phyloP scores from a whole-genome alignment of 2,329 filamentous ascomycete species.

The Penicillium sp. region DNA sequence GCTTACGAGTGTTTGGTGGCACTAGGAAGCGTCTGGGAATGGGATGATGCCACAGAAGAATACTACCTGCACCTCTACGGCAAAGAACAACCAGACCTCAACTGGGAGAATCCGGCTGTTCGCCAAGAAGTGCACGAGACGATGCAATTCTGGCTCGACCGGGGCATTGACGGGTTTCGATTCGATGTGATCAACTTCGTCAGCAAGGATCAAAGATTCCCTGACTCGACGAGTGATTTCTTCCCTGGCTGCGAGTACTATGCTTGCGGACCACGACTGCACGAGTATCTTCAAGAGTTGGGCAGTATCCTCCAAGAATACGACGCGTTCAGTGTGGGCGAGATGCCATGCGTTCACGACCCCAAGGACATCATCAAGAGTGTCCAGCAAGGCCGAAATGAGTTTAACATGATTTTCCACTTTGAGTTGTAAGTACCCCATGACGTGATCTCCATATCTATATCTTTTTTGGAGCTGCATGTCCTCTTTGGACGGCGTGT shows the following conservation, averaged over 20 bases:
- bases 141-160: constrained; percentile 69
- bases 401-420: constrained; percentile 64
- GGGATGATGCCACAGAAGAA: constrained; percentile 60
- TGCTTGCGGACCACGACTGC: constrained; percentile 14
- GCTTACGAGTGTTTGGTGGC: no score
- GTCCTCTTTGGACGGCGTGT: constrained; percentile 10
- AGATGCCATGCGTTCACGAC: constrained; percentile 47
- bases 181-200: constrained; percentile 62
- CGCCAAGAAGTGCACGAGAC: constrained; percentile 61
- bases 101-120: constrained; percentile 65
- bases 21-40: constrained; percentile 38
- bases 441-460: no score
- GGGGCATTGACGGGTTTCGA: constrained; percentile 62
- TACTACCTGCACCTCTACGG: constrained; percentile 44
- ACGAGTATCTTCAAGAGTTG: constrained; percentile 28
- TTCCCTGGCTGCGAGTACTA: constrained; percentile 23
- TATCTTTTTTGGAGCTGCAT: no score
- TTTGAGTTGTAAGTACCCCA: constrained; percentile 12
- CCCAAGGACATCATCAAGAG: constrained; percentile 54
- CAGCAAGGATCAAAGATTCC: constrained; percentile 52
- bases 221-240: constrained; percentile 25
- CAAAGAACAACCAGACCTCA: constrained; percentile 63
- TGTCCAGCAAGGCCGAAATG: constrained; percentile 49
- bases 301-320: constrained; percentile 30
- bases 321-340: constrained; percentile 38